phyloP scores from a whole-genome alignment of 2,329 filamentous ascomycete species.

The Neonectria faginata region DNA sequence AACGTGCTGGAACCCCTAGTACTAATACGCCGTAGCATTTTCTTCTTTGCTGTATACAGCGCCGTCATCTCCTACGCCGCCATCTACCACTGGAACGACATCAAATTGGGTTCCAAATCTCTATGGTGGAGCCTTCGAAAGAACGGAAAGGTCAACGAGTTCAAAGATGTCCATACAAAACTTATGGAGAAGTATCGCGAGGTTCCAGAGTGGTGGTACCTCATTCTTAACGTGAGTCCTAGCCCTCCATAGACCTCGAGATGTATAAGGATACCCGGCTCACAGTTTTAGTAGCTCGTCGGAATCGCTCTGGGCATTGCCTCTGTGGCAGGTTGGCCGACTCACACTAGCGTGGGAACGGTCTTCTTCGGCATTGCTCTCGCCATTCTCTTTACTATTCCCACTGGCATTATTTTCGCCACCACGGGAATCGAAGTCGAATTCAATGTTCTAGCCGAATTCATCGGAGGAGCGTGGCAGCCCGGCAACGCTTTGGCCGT shows the following conservation, averaged over 20 bases:
- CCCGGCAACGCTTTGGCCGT: slow-evolving; percentile 57
- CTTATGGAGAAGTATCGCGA: slow-evolving; percentile 59
- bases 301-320: slow-evolving; percentile 52
- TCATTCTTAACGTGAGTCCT: slow-evolving; percentile 36
- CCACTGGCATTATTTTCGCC: slow-evolving; percentile 58
- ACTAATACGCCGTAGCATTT: slow-evolving; percentile 9
- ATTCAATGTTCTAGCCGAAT: slow-evolving; percentile 61
- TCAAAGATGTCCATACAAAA: slow-evolving; percentile 57
- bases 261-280: background rate
- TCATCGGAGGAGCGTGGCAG: slow-evolving; percentile 58
- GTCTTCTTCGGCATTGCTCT: slow-evolving; percentile 59
- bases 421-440: slow-evolving; percentile 59
- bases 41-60: slow-evolving; percentile 47
- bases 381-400: slow-evolving; percentile 57
- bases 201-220: slow-evolving; percentile 62
- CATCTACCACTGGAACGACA: slow-evolving; percentile 50
- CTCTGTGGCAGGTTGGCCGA: slow-evolving; percentile 54
- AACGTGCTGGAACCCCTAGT: background rate
- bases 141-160: slow-evolving; percentile 27
- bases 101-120: slow-evolving; percentile 48
- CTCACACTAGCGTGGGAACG: slow-evolving; percentile 56
- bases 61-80: slow-evolving; percentile 52
- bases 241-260: too few relatives aligned
- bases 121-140: slow-evolving; percentile 33
- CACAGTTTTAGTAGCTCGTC: slow-evolving; percentile 28